Evolutionary conservation across 176 grass and related monocot species (phyloP).

Genomic region (Coix lacrymajobi): DNA sequence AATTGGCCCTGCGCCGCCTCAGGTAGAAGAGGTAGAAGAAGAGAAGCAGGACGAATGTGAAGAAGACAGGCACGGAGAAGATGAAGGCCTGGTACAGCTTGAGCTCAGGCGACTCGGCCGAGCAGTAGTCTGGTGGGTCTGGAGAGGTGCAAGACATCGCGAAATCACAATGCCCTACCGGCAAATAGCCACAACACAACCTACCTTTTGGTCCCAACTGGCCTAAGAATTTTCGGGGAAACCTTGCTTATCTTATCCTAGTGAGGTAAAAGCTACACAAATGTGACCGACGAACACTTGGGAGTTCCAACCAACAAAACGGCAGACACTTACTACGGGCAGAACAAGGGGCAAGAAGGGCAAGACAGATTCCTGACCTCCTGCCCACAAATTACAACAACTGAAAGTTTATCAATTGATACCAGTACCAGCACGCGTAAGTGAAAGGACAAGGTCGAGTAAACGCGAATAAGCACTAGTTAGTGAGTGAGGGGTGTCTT

Average conservation of each 20-base stretch:
- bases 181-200: neutral
- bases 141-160: conserved; percentile 80
- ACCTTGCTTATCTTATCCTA: neutral
- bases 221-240: neutral
- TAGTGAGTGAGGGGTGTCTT: neutral
- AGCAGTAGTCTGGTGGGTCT: conserved; percentile 73
- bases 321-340: neutral
- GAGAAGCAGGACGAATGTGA: conserved; percentile 71
- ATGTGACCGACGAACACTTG: neutral
- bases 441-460: neutral
- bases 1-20: conserved; percentile 69
- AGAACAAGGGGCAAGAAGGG: neutral
- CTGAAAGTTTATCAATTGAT: neutral
- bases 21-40: conserved; percentile 93
- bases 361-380: neutral
- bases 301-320: neutral
- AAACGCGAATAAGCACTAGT: neutral
- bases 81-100: conserved; percentile 94
- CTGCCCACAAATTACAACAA: neutral
- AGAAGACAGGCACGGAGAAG: conserved; percentile 91
- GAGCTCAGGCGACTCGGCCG: conserved; percentile 63
- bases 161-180: neutral
- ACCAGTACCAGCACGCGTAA: neutral
- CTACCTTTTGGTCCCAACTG: neutral
- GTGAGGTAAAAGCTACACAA: neutral